Conservation (phyloP, 345 rosid genomes). For the Psidium guajava region DNA sequence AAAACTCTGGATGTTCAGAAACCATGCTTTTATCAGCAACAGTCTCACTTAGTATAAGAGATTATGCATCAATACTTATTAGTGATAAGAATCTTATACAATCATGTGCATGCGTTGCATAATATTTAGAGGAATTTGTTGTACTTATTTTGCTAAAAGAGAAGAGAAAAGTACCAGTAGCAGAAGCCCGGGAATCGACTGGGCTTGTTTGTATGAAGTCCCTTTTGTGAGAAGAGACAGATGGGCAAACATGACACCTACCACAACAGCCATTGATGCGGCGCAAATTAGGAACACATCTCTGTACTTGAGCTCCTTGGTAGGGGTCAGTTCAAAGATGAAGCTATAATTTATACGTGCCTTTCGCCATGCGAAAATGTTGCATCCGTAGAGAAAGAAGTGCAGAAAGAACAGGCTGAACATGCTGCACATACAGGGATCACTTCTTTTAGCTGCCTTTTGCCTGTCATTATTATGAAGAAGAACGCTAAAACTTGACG, state of each 20-base stretch:
- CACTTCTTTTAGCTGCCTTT: neutral
- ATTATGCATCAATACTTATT: neutral
- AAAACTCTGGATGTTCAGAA: constrained; percentile 35
- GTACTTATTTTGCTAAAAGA: neutral
- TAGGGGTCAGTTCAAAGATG: constrained; percentile 72
- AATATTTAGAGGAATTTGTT: neutral
- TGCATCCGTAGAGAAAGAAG: constrained; percentile 90
- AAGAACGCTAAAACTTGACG: neutral
- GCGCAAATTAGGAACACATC: constrained; percentile 87
- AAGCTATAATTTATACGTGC: constrained; percentile 86
- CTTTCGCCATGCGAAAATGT: constrained; percentile 87
- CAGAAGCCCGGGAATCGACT: constrained; percentile 72
- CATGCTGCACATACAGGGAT: constrained; percentile 53
- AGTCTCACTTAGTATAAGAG: neutral
- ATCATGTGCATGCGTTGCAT: neutral
- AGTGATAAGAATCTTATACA: neutral
- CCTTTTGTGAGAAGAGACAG: constrained; percentile 64
- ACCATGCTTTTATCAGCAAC: neutral
- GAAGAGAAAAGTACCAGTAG: constrained; percentile 43
- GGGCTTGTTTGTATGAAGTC: constrained; percentile 54
- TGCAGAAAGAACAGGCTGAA: constrained; percentile 81
- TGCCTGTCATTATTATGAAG: neutral
- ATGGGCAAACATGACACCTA: constrained; percentile 77
- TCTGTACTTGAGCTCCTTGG: constrained; percentile 82
- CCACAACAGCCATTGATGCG: constrained; percentile 62